phyloP scores from a whole-genome alignment of 129 eudicot species.

The Ambrosia artemisiifolia region DNA sequence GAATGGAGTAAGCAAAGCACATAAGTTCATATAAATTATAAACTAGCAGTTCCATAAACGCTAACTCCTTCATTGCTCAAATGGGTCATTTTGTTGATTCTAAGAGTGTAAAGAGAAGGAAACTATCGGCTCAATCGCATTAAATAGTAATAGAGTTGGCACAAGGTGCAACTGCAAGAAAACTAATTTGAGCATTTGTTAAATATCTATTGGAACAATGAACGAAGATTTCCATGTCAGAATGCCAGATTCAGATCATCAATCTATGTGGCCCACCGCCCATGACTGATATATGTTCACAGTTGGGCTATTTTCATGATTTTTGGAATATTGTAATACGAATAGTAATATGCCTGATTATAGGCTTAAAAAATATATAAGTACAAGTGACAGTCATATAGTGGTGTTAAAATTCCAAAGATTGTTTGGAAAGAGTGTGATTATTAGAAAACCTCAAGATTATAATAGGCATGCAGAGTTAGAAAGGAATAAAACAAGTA shows the following conservation, averaged over 20 bases:
- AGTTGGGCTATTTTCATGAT: too few relatives aligned
- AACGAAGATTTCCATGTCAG: not conserved
- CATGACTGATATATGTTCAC: too few relatives aligned
- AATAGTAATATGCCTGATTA: too few relatives aligned
- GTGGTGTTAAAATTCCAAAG: too few relatives aligned
- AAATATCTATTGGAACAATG: not conserved
- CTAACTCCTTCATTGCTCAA: not conserved
- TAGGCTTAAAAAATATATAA: too few relatives aligned
- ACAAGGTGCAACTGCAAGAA: not conserved
- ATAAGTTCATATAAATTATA: not conserved
- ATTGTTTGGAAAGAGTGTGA: too few relatives aligned
- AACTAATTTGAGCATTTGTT: not conserved
- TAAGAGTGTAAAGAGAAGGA: not conserved
- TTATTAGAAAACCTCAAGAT: too few relatives aligned
- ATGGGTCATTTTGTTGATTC: conserved; percentile 3
- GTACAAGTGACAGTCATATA: too few relatives aligned
- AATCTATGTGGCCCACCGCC: not conserved
- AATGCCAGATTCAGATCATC: not conserved
- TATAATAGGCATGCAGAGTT: too few relatives aligned
- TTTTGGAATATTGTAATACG: too few relatives aligned
- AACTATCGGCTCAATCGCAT: not conserved
- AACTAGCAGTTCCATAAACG: not conserved
- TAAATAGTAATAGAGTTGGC: not conserved
- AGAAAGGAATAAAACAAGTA: too few relatives aligned
- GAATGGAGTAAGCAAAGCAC: not conserved